Base-by-base conservation (phyloP, 345 rosid species). In the Eucalyptus regnans region DNA sequence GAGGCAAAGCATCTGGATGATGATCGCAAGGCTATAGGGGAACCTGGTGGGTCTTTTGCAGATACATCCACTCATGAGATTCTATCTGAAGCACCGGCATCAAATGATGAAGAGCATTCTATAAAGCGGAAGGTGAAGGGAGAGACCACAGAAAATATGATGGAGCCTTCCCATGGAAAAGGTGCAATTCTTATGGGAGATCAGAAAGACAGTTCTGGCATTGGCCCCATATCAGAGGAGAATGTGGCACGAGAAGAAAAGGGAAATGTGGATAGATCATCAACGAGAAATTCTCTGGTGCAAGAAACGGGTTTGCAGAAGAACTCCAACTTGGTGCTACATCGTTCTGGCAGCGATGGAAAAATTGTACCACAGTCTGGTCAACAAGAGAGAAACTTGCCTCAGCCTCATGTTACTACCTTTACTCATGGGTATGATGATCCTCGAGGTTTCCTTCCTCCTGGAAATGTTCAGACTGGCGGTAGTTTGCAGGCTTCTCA, bases 81-180 rank as follows among this genome's bases (percentile, higher is more conserved):
- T 37, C 56, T 87, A 79, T 81, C 89, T 46, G 79, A 48, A 52
- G 33, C 85, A 43, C 89, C 13, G 44, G 87, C 76, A 17, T 80
- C 87, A 3, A 92, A 88, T 88, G 90, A 87, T 60, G 90, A 88
- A 50, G 94, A 66, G 56, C 76, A 87, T 58, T 68, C 80, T n/a
- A 54, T 50, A 48, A 92, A 87, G 89, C 88, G 89, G 83, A 86
- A 9, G 81, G 92, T 90, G 58, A 93, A 92, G 90, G 93, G 87
- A 89, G 94, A 91, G 88, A 86, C 89, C 80, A 51, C 37, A 50
- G 90, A 86, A 88, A 89, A 81, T 81, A 49, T 27, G 46, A 37
- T 12, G 44, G 90, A 90, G 79, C 81, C 31, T 23, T 86, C 56
- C 64, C 88, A 86, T 90, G 89, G 88, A 7, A 88, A 86, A 86